A percentile compares a stretch with the other conserved stretches of the same genome.
These are phyloP conservation scores for Babesia sp. DNA, from an alignment of 169 alveolate species.

Conservation along the genomic window DNA sequence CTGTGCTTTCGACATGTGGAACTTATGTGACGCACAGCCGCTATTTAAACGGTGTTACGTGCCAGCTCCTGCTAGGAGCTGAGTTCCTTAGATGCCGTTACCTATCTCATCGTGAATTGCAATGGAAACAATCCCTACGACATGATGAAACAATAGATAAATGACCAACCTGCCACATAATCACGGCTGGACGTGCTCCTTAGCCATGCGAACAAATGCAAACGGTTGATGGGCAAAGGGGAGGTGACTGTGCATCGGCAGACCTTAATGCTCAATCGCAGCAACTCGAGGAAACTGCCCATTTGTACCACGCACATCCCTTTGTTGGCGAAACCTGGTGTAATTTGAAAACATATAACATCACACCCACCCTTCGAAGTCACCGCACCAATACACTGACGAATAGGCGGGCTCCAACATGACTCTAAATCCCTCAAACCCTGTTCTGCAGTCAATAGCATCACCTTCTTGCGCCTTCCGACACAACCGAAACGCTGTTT, in stretches of 20 bases:
- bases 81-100: not conserved
- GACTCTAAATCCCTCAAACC: conserved; percentile 23
- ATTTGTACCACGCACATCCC: conserved; percentile 41
- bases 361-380: conserved; percentile 45
- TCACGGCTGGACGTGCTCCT: conserved; percentile 20
- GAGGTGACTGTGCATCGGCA: not conserved
- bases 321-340: conserved; percentile 13
- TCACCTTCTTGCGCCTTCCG: conserved; percentile 7
- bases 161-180: conserved; percentile 11
- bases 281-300: conserved; percentile 9
- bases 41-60: too few relatives aligned
- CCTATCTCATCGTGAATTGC: conserved; percentile 1
- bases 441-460: conserved; percentile 1
- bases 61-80: too few relatives aligned
- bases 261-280: not conserved
- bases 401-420: conserved; percentile 5
- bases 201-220: conserved; percentile 10
- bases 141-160: not conserved
- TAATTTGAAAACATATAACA: not conserved
- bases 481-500: conserved; percentile 21
- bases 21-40: too few relatives aligned
- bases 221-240: not conserved
- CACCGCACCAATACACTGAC: conserved; percentile 41
- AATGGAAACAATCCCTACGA: conserved; percentile 18
- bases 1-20: too few relatives aligned